These are phyloP conservation scores for Cercospora zeae-maydis DNA, from an alignment of 2,329 filamentous ascomycete genomes.

Conservation along the genomic window DNA sequence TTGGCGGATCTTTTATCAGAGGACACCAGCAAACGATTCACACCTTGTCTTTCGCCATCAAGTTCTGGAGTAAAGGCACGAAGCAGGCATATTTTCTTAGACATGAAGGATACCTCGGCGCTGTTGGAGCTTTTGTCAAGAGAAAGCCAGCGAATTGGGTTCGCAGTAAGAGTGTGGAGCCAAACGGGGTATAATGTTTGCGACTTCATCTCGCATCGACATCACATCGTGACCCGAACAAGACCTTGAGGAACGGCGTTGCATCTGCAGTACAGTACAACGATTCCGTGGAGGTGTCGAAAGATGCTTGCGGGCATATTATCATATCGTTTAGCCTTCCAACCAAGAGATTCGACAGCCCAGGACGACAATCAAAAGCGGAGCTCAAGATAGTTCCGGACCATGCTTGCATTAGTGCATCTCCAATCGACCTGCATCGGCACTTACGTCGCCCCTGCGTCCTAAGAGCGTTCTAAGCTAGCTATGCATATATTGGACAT, in stretches of 20 bases:
- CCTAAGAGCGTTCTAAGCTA: background rate
- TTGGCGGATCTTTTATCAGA: constrained; percentile 93
- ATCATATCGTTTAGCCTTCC: too few relatives aligned
- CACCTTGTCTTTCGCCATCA: constrained; percentile 92
- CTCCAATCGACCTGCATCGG: background rate
- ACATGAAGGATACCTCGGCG: constrained; percentile 91
- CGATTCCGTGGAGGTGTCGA: too few relatives aligned
- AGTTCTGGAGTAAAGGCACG: constrained; percentile 90
- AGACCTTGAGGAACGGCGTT: too few relatives aligned
- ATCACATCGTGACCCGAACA: background rate
- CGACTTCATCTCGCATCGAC: background rate
- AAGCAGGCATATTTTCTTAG: constrained; percentile 95
- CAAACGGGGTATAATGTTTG: constrained; percentile 2
- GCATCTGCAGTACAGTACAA: too few relatives aligned
- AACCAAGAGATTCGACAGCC: too few relatives aligned
- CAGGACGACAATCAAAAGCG: too few relatives aligned
- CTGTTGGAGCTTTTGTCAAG: constrained; percentile 91
- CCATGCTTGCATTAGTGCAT: background rate
- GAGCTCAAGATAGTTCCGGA: too few relatives aligned
- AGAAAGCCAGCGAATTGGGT: constrained; percentile 90
- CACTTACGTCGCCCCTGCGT: background rate
- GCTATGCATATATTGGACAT: background rate
- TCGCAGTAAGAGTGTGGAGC: constrained; percentile 24
- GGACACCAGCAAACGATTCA: constrained; percentile 98
- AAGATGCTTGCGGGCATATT: too few relatives aligned